Conservation (phyloP, 106 monocot genomes). For the Acanthochlamys bracteata region DNA sequence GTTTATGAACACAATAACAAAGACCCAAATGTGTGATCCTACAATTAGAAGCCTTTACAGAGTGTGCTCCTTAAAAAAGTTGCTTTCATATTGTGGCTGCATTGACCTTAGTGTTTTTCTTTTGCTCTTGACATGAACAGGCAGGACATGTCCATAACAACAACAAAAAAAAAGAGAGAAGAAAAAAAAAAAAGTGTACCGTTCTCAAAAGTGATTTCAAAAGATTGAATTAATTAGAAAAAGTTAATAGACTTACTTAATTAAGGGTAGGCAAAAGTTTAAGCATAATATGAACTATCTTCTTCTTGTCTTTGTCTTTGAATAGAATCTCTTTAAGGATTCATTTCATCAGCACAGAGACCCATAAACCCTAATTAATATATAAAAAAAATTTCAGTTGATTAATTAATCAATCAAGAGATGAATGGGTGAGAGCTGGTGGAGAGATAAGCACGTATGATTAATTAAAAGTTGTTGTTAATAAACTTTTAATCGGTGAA, state of each 20-base stretch:
- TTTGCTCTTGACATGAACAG: too few species aligned
- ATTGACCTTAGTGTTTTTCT: not conserved
- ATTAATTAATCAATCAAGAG: too few species aligned
- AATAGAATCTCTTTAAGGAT: constrained; percentile 5
- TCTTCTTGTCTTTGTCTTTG: constrained; percentile 5
- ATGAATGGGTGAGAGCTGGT: too few species aligned
- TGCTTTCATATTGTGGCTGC: too few species aligned
- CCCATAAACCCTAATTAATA: not conserved
- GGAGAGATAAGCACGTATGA: too few species aligned
- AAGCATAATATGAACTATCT: not conserved
- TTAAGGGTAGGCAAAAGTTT: not conserved
- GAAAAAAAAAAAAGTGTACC: not conserved
- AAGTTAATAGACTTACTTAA: constrained; percentile 1
- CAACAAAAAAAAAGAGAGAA: not conserved
- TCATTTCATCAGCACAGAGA: constrained; percentile 12
- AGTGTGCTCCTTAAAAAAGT: not conserved
- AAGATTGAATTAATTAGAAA: constrained; percentile 9
- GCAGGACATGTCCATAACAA: not conserved
- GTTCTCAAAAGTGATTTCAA: not conserved
- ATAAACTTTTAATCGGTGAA: too few species aligned
- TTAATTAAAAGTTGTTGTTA: too few species aligned
- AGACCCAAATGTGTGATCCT: not conserved
- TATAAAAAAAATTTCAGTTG: too few species aligned
- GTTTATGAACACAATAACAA: not conserved
- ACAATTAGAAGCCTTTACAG: not conserved